Evolutionary conservation across 129 eudicot species (phyloP).

Genomic region (Daucus carota): DH1_v3.0 NC_030385.2:26498001-26498500

Average conservation of each 20-base stretch:
- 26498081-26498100: slow-evolving; percentile 5
- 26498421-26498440: too few species aligned
- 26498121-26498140: not conserved
- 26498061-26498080: not conserved
- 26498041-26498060: slow-evolving; percentile 72
- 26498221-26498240: not conserved
- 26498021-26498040: slow-evolving; percentile 87
- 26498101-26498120: not conserved
- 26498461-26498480: not conserved
- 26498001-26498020: slow-evolving; percentile 90
- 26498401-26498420: not conserved
- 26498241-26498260: not conserved
- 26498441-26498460: too few species aligned
- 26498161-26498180: not conserved
- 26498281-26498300: not conserved
- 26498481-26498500: not conserved
- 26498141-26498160: not conserved
- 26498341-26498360: not conserved
- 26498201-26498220: not conserved
- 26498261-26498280: not conserved
- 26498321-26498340: not conserved
- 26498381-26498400: not conserved
- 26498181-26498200: not conserved
- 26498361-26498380: not conserved
- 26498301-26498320: not conserved